A percentile compares a stretch with the other conserved stretches of the same genome.
phyloP scores from a whole-genome alignment of 2,329 filamentous ascomycete species.

The Diplodia corticola region DNA sequence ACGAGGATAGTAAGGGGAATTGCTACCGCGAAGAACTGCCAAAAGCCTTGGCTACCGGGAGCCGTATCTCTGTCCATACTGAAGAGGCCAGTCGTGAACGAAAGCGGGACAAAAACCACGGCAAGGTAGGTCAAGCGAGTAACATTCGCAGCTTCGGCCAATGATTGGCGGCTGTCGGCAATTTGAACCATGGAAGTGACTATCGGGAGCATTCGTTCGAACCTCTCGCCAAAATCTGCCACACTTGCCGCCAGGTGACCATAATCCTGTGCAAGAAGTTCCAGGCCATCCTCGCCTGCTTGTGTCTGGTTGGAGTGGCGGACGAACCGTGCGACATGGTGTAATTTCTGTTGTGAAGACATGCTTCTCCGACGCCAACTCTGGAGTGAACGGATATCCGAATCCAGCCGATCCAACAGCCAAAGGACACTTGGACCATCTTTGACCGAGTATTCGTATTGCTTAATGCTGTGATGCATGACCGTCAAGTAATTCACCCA shows the following conservation, averaged over 20 bases:
- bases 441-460: slow-evolving; percentile 29
- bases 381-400: slow-evolving; percentile 28
- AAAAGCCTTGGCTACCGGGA: not conserved
- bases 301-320: not conserved
- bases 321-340: slow-evolving; percentile 21
- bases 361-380: slow-evolving; percentile 31
- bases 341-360: slow-evolving; percentile 27
- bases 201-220: slow-evolving; percentile 7
- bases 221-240: not conserved
- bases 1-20: slow-evolving; percentile 5
- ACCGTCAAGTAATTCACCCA: slow-evolving; percentile 31
- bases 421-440: not conserved
- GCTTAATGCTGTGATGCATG: slow-evolving; percentile 29
- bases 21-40: slow-evolving; percentile 21
- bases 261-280: not conserved
- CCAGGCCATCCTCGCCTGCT: not conserved
- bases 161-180: slow-evolving; percentile 6
- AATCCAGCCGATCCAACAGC: slow-evolving; percentile 27
- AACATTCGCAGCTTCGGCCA: slow-evolving; percentile 5
- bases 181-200: slow-evolving; percentile 19
- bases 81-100: slow-evolving; percentile 11
- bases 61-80: not conserved
- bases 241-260: not conserved
- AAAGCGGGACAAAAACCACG: slow-evolving; percentile 15
- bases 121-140: slow-evolving; percentile 19